phyloP scores from a whole-genome alignment of 73 alveolate genomes.

The Paramecium bursaria region DNA sequence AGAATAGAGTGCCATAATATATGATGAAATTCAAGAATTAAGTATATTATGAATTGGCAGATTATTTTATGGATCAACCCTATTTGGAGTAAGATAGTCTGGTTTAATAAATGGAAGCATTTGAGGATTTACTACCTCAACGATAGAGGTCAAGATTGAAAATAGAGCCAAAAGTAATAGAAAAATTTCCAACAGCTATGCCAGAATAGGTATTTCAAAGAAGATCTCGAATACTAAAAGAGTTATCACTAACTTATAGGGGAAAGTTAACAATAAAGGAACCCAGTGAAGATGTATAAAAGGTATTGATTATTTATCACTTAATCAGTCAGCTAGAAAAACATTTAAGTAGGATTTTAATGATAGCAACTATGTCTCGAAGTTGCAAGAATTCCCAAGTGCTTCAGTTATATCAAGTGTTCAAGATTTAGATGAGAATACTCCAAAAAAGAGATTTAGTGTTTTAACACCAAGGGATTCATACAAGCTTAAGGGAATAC shows the following conservation, averaged over 20 bases:
- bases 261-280: constrained; percentile 6
- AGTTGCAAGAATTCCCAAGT: too few species aligned
- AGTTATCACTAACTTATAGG: constrained; percentile 1
- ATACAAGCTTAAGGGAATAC: too few species aligned
- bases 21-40: neutral
- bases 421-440: too few species aligned
- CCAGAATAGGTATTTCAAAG: neutral
- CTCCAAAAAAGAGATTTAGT: too few species aligned
- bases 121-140: constrained; percentile 15
- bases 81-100: too few species aligned
- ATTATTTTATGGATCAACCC: constrained; percentile 22
- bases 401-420: too few species aligned
- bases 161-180: neutral
- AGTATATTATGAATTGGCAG: constrained; percentile 46
- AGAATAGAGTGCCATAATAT: constrained; percentile 29
- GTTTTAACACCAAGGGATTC: too few species aligned
- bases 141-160: neutral
- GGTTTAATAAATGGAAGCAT: neutral
- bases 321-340: constrained; percentile 44
- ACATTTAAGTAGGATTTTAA: constrained; percentile 34
- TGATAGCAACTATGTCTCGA: neutral
- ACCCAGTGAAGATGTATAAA: constrained; percentile 19
- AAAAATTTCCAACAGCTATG: constrained; percentile 3
- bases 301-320: constrained; percentile 8
- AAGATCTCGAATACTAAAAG: constrained; percentile 42